A percentile compares a stretch with the other conserved stretches of the same genome.
Evolutionary conservation across 225 moss, liverwort and hornwort genomes (phyloP).

Genomic region (Marchantia polymorpha): DNA sequence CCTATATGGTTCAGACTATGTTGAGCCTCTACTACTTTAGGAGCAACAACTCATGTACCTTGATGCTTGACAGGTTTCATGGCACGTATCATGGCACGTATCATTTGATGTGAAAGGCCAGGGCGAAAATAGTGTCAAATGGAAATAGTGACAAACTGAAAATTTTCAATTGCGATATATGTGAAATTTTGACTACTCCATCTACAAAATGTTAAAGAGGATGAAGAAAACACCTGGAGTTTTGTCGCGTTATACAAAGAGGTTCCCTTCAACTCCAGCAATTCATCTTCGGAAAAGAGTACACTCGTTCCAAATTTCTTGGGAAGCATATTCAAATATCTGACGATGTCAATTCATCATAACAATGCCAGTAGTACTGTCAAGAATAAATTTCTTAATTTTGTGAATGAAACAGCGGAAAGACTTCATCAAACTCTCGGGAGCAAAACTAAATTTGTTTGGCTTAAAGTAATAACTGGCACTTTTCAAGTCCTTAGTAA

Average conservation of each 20-base stretch:
- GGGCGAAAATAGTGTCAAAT: too few relatives aligned
- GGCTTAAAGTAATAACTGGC: too few relatives aligned
- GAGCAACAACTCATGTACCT: too few relatives aligned
- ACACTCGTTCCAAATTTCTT: slow-evolving; percentile 68
- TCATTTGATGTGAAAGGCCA: too few relatives aligned
- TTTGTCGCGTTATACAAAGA: slow-evolving; percentile 67
- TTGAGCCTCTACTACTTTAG: not conserved
- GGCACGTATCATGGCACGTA: too few relatives aligned
- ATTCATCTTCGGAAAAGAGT: slow-evolving; percentile 63
- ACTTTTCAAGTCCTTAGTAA: too few relatives aligned
- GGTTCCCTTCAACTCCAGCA: slow-evolving; percentile 79
- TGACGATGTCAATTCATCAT: slow-evolving; percentile 30
- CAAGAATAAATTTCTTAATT: not conserved
- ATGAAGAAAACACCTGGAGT: slow-evolving; percentile 40
- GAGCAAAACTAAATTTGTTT: too few relatives aligned
- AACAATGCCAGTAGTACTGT: not conserved
- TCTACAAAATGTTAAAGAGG: not conserved
- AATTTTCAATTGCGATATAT: too few relatives aligned
- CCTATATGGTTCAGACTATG: not conserved
- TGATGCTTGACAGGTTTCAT: too few relatives aligned
- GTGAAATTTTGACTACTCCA: too few relatives aligned
- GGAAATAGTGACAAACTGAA: too few relatives aligned
- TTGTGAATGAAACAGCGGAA: not conserved
- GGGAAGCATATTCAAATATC: slow-evolving; percentile 85
- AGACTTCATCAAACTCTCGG: too few relatives aligned